These are phyloP conservation scores for Colletotrichum orchidophilum DNA, from an alignment of 2,329 filamentous ascomycete species.

Conservation along the genomic window DNA sequence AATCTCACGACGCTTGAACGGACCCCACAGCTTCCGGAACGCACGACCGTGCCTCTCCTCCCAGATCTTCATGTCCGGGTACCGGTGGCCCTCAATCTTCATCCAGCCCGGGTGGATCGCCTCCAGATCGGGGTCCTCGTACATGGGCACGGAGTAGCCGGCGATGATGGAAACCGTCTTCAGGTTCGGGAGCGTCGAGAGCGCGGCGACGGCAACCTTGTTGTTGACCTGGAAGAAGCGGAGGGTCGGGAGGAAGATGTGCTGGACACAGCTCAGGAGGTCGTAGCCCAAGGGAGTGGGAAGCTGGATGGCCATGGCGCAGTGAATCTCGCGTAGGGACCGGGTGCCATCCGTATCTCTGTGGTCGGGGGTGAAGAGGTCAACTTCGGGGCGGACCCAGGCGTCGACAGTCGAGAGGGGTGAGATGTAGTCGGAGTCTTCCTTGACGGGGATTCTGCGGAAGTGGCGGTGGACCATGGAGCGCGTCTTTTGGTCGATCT, in stretches of 20 bases:
- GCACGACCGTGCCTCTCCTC: background rate
- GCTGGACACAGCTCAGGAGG: background rate
- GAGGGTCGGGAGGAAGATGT: background rate
- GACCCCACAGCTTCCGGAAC: background rate
- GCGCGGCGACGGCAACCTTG: background rate
- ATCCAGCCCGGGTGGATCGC: background rate
- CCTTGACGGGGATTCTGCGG: background rate
- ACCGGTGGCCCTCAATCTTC: background rate
- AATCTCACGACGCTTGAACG: background rate
- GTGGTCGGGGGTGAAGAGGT: conserved; percentile 37
- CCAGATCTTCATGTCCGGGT: background rate
- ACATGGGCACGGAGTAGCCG: background rate
- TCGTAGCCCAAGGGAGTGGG: background rate
- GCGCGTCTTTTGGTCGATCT: conserved; percentile 1
- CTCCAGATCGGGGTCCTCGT: background rate
- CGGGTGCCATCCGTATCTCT: conserved; percentile 26
- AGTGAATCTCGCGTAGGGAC: background rate
- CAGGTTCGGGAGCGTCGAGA: conserved; percentile 4
- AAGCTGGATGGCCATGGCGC: background rate
- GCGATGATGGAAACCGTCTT: background rate
- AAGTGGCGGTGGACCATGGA: conserved; percentile 7
- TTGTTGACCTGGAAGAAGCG: conserved; percentile 2
- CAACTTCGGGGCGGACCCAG: conserved; percentile 28
- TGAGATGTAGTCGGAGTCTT: background rate
- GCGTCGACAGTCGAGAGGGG: background rate